A percentile compares a stretch with the other conserved stretches of the same genome.
Conservation (phyloP, 305 asterid genomes). For the Fraxinus angustifolia region DNA sequence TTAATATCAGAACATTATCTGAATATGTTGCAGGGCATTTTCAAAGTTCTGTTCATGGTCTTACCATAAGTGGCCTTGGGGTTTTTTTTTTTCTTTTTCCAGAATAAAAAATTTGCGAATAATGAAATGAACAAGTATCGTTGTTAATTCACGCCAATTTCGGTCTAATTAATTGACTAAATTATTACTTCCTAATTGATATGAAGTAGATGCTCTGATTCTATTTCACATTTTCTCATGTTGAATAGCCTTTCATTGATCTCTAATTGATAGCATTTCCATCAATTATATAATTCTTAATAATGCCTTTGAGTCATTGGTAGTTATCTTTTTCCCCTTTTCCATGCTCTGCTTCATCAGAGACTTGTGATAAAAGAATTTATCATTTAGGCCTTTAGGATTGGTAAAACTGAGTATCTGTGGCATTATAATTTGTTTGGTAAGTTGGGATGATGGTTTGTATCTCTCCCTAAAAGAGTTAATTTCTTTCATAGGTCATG, state of each 20-base stretch:
- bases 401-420: not conserved
- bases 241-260: not conserved
- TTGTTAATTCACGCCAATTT: not conserved
- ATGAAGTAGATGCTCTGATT: not conserved
- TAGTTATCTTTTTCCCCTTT: not conserved
- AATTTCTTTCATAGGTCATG: constrained; percentile 58
- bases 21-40: not conserved
- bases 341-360: not conserved
- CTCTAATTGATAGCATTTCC: constrained; percentile 9
- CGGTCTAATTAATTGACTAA: not conserved
- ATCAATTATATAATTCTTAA: not conserved
- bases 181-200: not conserved
- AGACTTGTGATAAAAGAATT: not conserved
- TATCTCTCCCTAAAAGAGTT: not conserved
- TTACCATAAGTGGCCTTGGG: not conserved
- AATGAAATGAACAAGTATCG: constrained; percentile 1
- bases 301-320: not conserved
- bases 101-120: not conserved
- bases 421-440: not conserved
- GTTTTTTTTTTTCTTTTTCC: not conserved
- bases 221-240: not conserved
- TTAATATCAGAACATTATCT: not conserved
- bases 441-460: not conserved
- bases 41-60: not conserved
- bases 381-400: not conserved